A percentile compares a stretch with the other conserved stretches of the same genome.
Conservation (phyloP, 164 flowering plant species). For the Euptelea pleiosperma region DNA sequence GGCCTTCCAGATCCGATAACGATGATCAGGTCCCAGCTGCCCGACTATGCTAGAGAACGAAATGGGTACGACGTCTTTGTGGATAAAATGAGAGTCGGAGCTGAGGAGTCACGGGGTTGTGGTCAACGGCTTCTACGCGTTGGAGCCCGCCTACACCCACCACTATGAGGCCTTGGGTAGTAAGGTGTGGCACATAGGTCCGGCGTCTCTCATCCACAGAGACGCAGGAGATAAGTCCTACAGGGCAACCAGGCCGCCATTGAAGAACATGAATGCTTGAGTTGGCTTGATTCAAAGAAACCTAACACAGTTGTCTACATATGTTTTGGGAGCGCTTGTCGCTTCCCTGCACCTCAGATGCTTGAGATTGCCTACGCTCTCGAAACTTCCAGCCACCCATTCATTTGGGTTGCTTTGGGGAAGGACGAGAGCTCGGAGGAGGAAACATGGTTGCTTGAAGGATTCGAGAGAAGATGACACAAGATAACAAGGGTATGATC, state of each 20-base stretch:
- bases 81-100: slow-evolving; percentile 15
- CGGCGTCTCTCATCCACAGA: slow-evolving; percentile 22
- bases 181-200: slow-evolving; percentile 38
- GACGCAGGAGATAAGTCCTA: slow-evolving; percentile 10
- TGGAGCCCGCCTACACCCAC: slow-evolving; percentile 37
- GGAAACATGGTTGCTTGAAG: slow-evolving; percentile 2
- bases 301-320: slow-evolving; percentile 34
- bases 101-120: slow-evolving; percentile 24
- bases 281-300: slow-evolving; percentile 34
- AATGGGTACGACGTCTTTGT: neutral
- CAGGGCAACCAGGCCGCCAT: slow-evolving; percentile 25
- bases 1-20: slow-evolving; percentile 26
- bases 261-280: slow-evolving; percentile 28
- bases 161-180: slow-evolving; percentile 12
- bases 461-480: slow-evolving; percentile 20
- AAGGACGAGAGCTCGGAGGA: neutral
- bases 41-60: neutral
- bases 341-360: slow-evolving; percentile 2
- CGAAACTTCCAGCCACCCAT: slow-evolving; percentile 6
- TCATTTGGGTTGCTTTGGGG: slow-evolving; percentile 13
- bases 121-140: slow-evolving; percentile 47
- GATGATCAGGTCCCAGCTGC: slow-evolving; percentile 15
- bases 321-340: slow-evolving; percentile 14
- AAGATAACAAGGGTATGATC: slow-evolving; percentile 17
- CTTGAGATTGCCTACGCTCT: slow-evolving; percentile 12